A percentile compares a stretch with the other conserved stretches of the same genome.
Conservation (phyloP, 2,329 filamentous ascomycete genomes). For the Fusarium caatingaense region DNA sequence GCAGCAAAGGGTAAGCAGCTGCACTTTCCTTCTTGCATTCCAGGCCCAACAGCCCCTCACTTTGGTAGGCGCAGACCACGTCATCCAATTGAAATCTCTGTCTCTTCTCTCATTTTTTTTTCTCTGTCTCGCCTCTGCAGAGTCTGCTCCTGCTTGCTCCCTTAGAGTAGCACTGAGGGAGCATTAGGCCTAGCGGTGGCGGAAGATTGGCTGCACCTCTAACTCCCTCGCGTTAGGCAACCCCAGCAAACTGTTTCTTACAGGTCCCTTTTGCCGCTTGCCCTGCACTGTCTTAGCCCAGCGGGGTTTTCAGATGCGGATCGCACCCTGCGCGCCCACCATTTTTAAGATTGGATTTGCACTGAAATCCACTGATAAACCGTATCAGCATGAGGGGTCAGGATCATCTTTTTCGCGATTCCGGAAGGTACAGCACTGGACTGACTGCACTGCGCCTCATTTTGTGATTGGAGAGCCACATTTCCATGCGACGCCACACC, state of each 20-base stretch:
- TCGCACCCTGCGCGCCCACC: background rate
- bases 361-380: background rate
- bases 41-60: background rate
- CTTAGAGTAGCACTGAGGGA: background rate
- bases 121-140: background rate
- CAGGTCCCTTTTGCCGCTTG: constrained; percentile 2
- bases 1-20: background rate
- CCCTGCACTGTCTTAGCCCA: background rate
- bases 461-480: background rate
- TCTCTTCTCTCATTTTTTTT: background rate
- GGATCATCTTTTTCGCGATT: background rate
- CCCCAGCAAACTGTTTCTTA: background rate
- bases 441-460: background rate
- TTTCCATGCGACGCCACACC: background rate
- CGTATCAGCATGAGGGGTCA: background rate
- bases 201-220: background rate
- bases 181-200: constrained; percentile 3
- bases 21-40: background rate
- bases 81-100: constrained; percentile 8
- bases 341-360: constrained; percentile 8
- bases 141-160: background rate
- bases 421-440: background rate
- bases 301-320: background rate
- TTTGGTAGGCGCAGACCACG: background rate
- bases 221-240: background rate